Evolutionary conservation across 768 basidiomycete genomes (phyloP).

Genomic region (Ephemerocybe angulata): DNA sequence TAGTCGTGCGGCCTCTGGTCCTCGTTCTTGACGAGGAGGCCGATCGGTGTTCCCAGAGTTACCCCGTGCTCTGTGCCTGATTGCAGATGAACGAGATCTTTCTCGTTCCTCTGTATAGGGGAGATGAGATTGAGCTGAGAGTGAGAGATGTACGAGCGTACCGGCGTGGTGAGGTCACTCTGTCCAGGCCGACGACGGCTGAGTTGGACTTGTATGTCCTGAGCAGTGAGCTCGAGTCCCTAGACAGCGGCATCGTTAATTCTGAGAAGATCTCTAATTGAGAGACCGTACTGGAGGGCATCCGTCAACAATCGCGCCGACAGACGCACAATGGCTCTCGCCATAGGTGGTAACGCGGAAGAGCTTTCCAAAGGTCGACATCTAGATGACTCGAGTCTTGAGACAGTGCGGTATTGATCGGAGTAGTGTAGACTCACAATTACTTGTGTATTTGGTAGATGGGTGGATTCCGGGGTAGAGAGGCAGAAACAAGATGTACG

Average conservation of each 20-base stretch:
- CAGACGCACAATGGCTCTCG: conserved; percentile 95
- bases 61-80: conserved; percentile 92
- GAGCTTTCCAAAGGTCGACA: conserved; percentile 91
- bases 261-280: conserved; percentile 4
- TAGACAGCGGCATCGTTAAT: conserved; percentile 27
- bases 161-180: conserved; percentile 94
- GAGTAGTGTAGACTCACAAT: not conserved
- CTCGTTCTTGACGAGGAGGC: conserved; percentile 94
- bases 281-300: conserved; percentile 77
- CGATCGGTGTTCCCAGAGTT: conserved; percentile 96
- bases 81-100: conserved; percentile 89
- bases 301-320: conserved; percentile 96
- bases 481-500: not conserved
- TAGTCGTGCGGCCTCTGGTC: conserved; percentile 99
- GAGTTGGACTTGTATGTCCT: conserved; percentile 89
- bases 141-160: conserved; percentile 34
- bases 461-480: not conserved
- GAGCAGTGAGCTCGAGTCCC: conserved; percentile 77
- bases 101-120: conserved; percentile 77
- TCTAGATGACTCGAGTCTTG: conserved; percentile 27
- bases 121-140: conserved; percentile 2
- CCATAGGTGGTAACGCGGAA: conserved; percentile 98
- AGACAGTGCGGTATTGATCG: not conserved
- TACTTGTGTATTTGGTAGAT: not conserved
- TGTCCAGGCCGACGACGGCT: conserved; percentile 92